Conservation (phyloP, 306 rosid genomes). For the Inga laurina region DNA sequence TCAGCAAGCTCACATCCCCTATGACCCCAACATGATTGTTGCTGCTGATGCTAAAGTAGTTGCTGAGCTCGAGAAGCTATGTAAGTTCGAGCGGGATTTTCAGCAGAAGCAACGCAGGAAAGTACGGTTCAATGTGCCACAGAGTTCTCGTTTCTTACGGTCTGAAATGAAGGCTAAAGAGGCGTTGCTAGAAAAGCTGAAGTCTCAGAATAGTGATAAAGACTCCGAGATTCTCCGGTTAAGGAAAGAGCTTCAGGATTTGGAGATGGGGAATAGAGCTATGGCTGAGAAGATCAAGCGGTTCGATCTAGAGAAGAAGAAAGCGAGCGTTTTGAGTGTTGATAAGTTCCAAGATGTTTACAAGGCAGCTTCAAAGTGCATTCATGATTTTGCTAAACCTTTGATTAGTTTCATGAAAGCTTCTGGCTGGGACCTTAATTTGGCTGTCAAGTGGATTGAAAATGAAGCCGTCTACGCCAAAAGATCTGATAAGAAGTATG, state of each 20-base stretch:
- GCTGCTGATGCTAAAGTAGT: slow-evolving; percentile 69
- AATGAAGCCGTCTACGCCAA: slow-evolving; percentile 52
- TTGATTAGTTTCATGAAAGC: slow-evolving; percentile 77
- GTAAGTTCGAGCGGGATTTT: slow-evolving; percentile 59
- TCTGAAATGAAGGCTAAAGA: slow-evolving; percentile 49
- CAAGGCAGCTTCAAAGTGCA: slow-evolving; percentile 56
- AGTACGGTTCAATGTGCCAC: slow-evolving; percentile 27
- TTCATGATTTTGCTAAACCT: slow-evolving; percentile 87
- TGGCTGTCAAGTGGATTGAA: slow-evolving; percentile 59
- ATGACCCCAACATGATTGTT: slow-evolving; percentile 64
- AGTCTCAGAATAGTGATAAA: slow-evolving; percentile 49
- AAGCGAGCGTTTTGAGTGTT: slow-evolving; percentile 38
- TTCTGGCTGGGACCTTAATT: slow-evolving; percentile 83
- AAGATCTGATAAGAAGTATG: slow-evolving; percentile 80
- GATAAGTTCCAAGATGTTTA: slow-evolving; percentile 49
- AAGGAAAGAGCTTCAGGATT: slow-evolving; percentile 40
- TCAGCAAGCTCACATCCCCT: slow-evolving; percentile 82
- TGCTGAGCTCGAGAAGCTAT: slow-evolving; percentile 71
- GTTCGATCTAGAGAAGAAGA: slow-evolving; percentile 47
- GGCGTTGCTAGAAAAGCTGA: slow-evolving; percentile 53
- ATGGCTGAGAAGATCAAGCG: slow-evolving; percentile 49
- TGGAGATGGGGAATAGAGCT: slow-evolving; percentile 45
- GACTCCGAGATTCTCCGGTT: slow-evolving; percentile 50
- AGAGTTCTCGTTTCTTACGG: slow-evolving; percentile 34
- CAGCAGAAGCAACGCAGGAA: slow-evolving; percentile 44